A percentile compares a stretch with the other conserved stretches of the same genome.
Conservation (phyloP, 257 asterid genomes). For the Scutellaria baicalensis region DNA sequence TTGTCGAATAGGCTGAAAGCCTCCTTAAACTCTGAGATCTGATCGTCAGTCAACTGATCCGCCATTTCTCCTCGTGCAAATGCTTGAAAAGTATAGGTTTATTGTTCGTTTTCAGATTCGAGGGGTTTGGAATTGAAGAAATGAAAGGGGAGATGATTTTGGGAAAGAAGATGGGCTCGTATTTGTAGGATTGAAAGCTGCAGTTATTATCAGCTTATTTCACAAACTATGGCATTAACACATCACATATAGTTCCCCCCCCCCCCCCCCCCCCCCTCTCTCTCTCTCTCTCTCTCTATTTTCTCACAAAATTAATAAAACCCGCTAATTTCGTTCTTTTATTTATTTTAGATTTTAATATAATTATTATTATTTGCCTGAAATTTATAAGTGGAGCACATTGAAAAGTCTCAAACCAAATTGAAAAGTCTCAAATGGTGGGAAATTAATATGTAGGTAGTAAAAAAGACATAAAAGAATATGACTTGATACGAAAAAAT, state of each 20-base stretch:
- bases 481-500: too few species aligned
- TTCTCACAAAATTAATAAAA: not conserved
- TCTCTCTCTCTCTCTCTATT: not conserved
- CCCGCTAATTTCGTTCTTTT: not conserved
- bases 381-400: too few species aligned
- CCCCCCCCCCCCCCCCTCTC: too few species aligned
- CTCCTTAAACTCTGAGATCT: constrained; percentile 64
- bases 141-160: constrained; percentile 1
- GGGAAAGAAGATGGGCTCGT: constrained; percentile 6
- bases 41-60: constrained; percentile 60
- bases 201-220: constrained; percentile 6
- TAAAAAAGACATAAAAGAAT: too few species aligned
- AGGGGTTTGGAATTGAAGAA: constrained; percentile 15
- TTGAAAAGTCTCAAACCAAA: too few species aligned
- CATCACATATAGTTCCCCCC: too few species aligned
- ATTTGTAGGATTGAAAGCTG: constrained; percentile 13
- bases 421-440: too few species aligned
- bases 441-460: too few species aligned
- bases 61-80: constrained; percentile 30
- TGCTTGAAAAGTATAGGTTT: not conserved
- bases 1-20: constrained; percentile 65
- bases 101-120: not conserved
- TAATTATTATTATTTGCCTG: too few species aligned
- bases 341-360: not conserved
- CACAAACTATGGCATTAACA: not conserved